Evolutionary conservation across 179 eudicot species (phyloP).

Genomic region (Sideroxylon spinosum): DNA sequence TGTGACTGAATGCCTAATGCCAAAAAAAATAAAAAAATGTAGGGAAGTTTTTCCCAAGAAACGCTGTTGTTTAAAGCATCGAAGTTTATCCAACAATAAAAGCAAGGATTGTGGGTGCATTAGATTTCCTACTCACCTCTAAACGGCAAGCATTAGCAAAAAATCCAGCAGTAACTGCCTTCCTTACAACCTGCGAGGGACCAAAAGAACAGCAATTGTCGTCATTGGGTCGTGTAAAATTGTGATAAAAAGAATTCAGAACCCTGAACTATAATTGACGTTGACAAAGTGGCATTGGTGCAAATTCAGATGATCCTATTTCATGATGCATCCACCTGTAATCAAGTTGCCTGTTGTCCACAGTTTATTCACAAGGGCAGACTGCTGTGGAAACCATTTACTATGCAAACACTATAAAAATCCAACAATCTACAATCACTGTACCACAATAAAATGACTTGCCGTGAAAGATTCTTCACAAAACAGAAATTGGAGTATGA

Average conservation of each 20-base stretch:
- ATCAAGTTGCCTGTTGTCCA: neutral
- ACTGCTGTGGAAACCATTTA: neutral
- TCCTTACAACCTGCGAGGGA: conserved; percentile 64
- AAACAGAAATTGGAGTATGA: too few relatives aligned
- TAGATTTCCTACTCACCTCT: conserved; percentile 50
- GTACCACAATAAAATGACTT: too few relatives aligned
- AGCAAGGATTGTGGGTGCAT: conserved; percentile 9
- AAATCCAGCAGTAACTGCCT: conserved; percentile 87
- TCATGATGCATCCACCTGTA: conserved; percentile 4
- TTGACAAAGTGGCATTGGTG: neutral
- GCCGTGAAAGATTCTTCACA: neutral
- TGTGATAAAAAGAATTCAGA: neutral
- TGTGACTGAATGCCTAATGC: conserved; percentile 73
- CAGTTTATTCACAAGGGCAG: neutral
- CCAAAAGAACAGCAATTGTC: neutral
- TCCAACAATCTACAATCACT: neutral
- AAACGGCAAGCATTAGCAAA: conserved; percentile 88
- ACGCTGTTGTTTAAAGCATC: neutral
- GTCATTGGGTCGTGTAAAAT: neutral
- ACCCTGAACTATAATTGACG: neutral
- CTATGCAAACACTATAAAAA: too few relatives aligned
- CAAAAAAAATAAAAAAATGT: conserved; percentile 9
- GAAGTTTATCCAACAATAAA: neutral
- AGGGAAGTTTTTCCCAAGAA: conserved; percentile 5
- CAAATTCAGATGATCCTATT: neutral